Base-by-base conservation (phyloP, 129 eudicot species). In the Ambrosia trifida region DNA sequence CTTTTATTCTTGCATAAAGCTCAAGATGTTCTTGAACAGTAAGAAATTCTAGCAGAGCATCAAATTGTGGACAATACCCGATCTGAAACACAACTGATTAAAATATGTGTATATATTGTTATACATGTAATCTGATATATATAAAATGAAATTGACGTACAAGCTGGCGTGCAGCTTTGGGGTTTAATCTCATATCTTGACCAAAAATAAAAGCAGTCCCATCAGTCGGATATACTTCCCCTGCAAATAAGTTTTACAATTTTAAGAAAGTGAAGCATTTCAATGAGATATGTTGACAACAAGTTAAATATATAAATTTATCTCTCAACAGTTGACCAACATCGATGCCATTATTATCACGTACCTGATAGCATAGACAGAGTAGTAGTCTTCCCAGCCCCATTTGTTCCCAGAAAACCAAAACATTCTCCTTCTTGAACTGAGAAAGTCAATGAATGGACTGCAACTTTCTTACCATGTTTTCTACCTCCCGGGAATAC, bases 391-490 rank as follows among this genome's bases (percentile, higher is more conserved):
- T 94, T 94, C 70, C 98, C 98, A 54, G 98, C 98, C 72, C 98
- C 98, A 84, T 94, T 94, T 12, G 97, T 89, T 81, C 98, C 98
- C 56, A 94, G 84, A 78, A 94, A 94, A 41, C 98, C 98, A 82
- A 94, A 94, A 65, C 98, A 94, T 78, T 94, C 98, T 52, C 98
- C 98, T 89, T 94, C 98, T 80, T 89, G 92, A 59, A 94, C 98
- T 12, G 97, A 85, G 80, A 94, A 94, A 72, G 96, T 89, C 89
- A 94, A 73, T 11, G 96, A 87, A 76, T 94, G 83, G 65, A 94
- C 98, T 6, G 98, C 96, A 80, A 84, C 77, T 78, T 94, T 94
- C 63, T 83, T 61, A 60, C 79, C 81, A 45, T 75, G 81, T 60
- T 77, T 72, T 73, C 81, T 87, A 50, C 85, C 87, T 69, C 95